Evolutionary conservation across 73 alveolate genomes (phyloP).

Genomic region (Breviolum minutum): DNA sequence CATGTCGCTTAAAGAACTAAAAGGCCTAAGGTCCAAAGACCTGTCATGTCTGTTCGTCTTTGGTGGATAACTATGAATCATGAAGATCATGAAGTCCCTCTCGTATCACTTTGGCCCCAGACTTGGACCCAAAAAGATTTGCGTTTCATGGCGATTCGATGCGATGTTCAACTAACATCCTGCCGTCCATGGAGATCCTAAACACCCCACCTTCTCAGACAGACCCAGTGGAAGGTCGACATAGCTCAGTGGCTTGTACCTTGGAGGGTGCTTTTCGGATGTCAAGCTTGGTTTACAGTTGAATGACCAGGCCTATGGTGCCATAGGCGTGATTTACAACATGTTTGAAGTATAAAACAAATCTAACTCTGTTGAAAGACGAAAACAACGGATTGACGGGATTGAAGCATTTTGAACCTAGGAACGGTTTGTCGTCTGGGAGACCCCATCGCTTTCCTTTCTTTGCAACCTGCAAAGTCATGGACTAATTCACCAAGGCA

Average conservation of each 20-base stretch:
- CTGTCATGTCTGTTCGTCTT: no score
- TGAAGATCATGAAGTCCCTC: no score
- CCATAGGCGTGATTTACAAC: no score
- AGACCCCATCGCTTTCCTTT: slow-evolving; percentile 95
- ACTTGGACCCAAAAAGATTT: no score
- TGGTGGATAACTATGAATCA: no score
- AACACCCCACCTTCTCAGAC: slow-evolving; percentile 52
- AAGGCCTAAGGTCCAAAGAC: background rate
- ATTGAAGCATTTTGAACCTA: background rate
- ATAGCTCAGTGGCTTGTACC: slow-evolving; percentile 92
- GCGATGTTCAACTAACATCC: no score
- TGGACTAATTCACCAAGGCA: background rate
- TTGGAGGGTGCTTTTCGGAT: background rate
- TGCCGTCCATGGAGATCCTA: background rate
- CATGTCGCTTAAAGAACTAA: background rate
- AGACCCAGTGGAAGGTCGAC: slow-evolving; percentile 89
- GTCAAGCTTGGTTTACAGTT: no score
- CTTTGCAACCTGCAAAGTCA: slow-evolving; percentile 44
- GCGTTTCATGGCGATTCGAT: no score
- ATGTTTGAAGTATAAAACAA: no score
- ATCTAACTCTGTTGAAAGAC: no score
- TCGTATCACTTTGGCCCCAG: no score
- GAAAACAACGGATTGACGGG: background rate
- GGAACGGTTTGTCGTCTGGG: slow-evolving; percentile 91
- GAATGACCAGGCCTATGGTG: no score